Evolutionary conservation across 305 asterid genomes (phyloP).

Genomic region (Fraxinus latifolia): DNA sequence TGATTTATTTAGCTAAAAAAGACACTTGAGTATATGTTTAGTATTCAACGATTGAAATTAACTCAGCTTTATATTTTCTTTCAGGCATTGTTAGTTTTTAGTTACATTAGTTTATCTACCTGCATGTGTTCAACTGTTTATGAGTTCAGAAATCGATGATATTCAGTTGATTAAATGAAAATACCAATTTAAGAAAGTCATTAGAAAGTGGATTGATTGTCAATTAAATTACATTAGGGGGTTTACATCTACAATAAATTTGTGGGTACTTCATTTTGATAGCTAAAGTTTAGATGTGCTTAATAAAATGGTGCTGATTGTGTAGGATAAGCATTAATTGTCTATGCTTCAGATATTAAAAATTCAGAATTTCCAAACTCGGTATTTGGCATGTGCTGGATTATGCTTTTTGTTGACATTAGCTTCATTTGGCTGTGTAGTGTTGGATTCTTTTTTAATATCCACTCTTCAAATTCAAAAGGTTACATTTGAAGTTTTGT

Average conservation of each 20-base stretch:
- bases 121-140: background rate
- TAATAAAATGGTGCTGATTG: background rate
- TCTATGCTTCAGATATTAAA: background rate
- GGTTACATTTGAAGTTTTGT: background rate
- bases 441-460: background rate
- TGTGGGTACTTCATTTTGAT: background rate
- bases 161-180: background rate
- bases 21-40: background rate
- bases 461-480: background rate
- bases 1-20: background rate
- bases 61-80: background rate
- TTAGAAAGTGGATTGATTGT: background rate
- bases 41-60: background rate
- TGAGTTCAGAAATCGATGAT: background rate
- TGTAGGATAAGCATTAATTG: background rate
- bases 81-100: background rate
- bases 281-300: background rate
- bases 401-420: background rate
- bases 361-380: background rate
- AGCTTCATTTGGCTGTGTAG: background rate
- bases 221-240: background rate
- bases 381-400: background rate
- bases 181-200: background rate
- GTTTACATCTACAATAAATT: background rate
- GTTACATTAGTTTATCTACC: background rate